These are phyloP conservation scores for Pythium chondricola DNA, from an alignment of 352 stramenopile genomes.

Conservation along the genomic window DNA sequence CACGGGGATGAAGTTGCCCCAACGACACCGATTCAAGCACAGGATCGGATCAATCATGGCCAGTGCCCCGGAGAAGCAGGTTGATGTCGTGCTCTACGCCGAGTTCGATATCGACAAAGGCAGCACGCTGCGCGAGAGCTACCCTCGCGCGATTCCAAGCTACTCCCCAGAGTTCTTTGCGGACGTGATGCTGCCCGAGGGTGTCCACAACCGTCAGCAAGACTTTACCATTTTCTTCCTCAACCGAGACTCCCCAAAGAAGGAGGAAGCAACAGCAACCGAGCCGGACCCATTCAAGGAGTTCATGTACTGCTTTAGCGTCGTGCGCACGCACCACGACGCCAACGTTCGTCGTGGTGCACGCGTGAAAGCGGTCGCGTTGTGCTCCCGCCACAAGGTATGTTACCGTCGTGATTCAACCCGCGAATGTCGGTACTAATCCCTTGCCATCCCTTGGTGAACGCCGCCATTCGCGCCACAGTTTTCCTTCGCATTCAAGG, in stretches of 20 bases:
- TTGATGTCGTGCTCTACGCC: conserved; percentile 71
- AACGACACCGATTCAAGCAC: not conserved
- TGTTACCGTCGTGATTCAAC: not conserved
- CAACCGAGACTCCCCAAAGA: conserved; percentile 54
- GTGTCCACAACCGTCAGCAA: conserved; percentile 82
- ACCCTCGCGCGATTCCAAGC: conserved; percentile 46
- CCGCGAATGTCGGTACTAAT: not conserved
- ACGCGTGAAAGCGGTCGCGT: conserved; percentile 74
- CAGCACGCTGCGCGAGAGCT: conserved; percentile 75
- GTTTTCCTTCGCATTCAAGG: conserved; percentile 70
- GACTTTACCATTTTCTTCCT: conserved; percentile 88
- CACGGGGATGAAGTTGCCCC: conserved; percentile 13
- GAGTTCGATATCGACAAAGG: conserved; percentile 87
- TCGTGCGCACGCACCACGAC: conserved; percentile 82
- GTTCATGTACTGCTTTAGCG: conserved; percentile 86
- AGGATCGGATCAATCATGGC: conserved; percentile 5
- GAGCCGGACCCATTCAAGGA: conserved; percentile 39
- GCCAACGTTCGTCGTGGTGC: conserved; percentile 58
- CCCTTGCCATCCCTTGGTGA: too few species aligned
- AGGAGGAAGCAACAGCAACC: conserved; percentile 3
- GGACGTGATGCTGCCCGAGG: conserved; percentile 84
- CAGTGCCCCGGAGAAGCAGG: conserved; percentile 26
- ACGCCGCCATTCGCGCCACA: conserved; percentile 1
- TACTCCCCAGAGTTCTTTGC: conserved; percentile 88
- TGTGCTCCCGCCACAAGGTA: conserved; percentile 79